Percentiles rank a stretch among this genome's conserved stretches.
These are phyloP conservation scores for Diplosphaera chodatii DNA, from an alignment of 139 green algal species.

Conservation along the genomic window DNA sequence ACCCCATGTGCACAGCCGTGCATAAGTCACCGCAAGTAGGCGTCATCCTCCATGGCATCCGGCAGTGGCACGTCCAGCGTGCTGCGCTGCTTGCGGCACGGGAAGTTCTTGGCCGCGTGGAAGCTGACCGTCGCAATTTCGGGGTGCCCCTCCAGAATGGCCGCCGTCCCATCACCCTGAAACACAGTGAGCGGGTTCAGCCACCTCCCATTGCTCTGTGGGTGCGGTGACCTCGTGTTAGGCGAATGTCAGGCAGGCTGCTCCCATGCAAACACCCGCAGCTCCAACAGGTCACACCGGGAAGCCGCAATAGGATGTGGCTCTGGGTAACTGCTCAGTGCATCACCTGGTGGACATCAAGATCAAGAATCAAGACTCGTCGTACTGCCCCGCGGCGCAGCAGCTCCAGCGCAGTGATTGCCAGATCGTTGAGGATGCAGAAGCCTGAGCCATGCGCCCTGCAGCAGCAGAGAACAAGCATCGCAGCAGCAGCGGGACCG, in stretches of 20 bases:
- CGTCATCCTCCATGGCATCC: constrained; percentile 54
- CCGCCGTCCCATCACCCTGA: constrained; percentile 62
- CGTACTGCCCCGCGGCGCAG: constrained; percentile 28
- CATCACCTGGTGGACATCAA: constrained; percentile 85
- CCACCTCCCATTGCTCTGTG: no score
- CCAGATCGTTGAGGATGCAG: constrained; percentile 89
- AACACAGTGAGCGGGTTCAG: no score
- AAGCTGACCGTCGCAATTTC: constrained; percentile 65
- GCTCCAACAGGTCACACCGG: no score
- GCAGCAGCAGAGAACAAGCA: not conserved
- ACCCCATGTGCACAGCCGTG: no score
- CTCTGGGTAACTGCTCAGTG: no score
- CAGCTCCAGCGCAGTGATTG: constrained; percentile 50
- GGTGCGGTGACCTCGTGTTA: no score
- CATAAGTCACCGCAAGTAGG: constrained; percentile 44
- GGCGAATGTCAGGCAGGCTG: no score
- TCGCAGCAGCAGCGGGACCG: no score
- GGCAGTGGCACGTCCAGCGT: constrained; percentile 65
- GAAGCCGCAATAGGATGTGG: no score
- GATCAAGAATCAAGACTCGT: constrained; percentile 73
- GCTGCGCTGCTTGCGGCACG: constrained; percentile 65
- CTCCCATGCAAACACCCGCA: no score
- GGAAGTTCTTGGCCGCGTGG: constrained; percentile 82
- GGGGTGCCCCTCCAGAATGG: constrained; percentile 29
- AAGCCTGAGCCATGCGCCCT: constrained; percentile 61